Evolutionary conservation across 441 rosid genomes (phyloP).

Genomic region (Kokia cookei): DNA sequence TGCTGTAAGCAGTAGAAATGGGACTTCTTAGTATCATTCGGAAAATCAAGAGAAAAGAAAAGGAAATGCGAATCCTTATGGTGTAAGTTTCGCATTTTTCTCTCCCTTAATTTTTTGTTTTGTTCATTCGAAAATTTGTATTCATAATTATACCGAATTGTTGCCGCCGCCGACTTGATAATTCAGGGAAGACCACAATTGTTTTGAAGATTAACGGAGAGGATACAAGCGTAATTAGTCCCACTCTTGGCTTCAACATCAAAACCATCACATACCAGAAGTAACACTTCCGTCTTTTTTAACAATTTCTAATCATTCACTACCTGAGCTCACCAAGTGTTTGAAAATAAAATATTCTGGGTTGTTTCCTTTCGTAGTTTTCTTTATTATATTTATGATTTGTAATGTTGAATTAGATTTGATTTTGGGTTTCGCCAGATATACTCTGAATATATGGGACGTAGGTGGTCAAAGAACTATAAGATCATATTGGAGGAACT

Average conservation of each 20-base stretch:
- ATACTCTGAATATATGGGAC: constrained; percentile 88
- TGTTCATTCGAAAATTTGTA: neutral
- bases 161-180: constrained; percentile 59
- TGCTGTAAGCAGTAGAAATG: constrained; percentile 24
- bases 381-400: too few species aligned
- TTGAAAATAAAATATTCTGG: neutral
- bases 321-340: neutral
- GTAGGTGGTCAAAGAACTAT: constrained; percentile 95
- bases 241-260: constrained; percentile 94
- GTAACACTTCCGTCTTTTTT: constrained; percentile 8
- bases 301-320: neutral
- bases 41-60: constrained; percentile 90
- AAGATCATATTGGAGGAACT: constrained; percentile 96
- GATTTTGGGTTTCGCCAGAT: constrained; percentile 36
- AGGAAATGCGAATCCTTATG: constrained; percentile 94
- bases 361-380: neutral
- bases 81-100: constrained; percentile 44
- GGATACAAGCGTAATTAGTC: constrained; percentile 62
- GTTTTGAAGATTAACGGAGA: constrained; percentile 93
- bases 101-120: neutral
- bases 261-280: constrained; percentile 68
- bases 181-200: constrained; percentile 92
- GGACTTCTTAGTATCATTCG: constrained; percentile 75
- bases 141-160: neutral
- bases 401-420: neutral